A percentile compares a stretch with the other conserved stretches of the same genome.
These are phyloP conservation scores for Silene vulgaris DNA, from an alignment of 179 eudicot species.

Conservation along the genomic window DNA sequence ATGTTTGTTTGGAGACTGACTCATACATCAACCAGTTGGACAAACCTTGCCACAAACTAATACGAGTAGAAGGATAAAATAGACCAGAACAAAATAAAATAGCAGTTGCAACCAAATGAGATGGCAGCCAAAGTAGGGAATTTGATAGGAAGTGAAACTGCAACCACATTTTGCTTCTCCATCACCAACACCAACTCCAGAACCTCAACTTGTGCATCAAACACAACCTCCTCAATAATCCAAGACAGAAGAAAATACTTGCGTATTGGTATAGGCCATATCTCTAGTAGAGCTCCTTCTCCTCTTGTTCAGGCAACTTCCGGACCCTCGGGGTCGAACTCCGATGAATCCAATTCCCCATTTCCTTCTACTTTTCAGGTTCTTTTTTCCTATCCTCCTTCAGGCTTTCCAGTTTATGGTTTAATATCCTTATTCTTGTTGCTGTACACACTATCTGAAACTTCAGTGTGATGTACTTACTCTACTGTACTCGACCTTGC, in stretches of 20 bases:
- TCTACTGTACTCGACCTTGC: neutral
- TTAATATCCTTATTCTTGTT: neutral
- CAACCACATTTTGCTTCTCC: constrained; percentile 4
- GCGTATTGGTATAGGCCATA: neutral
- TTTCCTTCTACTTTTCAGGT: neutral
- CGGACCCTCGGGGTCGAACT: neutral
- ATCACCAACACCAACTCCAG: neutral
- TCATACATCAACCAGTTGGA: too few species aligned
- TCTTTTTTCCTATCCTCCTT: neutral
- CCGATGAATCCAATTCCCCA: constrained; percentile 1
- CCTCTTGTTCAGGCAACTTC: neutral
- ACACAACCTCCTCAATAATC: neutral
- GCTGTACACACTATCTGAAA: neutral
- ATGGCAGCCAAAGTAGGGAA: constrained; percentile 7
- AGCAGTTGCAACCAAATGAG: neutral
- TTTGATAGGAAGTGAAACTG: constrained; percentile 12
- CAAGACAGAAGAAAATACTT: neutral
- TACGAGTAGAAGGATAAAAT: too few species aligned
- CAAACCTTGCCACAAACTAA: too few species aligned
- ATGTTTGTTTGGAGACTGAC: too few species aligned
- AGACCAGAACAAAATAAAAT: too few species aligned
- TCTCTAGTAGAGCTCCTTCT: neutral
- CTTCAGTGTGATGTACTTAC: neutral
- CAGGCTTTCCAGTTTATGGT: too few species aligned
- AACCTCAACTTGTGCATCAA: neutral